Percentiles rank a stretch among this genome's conserved stretches.
Evolutionary conservation across 2,329 filamentous ascomycete species (phyloP).

Genomic region (Fusarium sp.): DNA sequence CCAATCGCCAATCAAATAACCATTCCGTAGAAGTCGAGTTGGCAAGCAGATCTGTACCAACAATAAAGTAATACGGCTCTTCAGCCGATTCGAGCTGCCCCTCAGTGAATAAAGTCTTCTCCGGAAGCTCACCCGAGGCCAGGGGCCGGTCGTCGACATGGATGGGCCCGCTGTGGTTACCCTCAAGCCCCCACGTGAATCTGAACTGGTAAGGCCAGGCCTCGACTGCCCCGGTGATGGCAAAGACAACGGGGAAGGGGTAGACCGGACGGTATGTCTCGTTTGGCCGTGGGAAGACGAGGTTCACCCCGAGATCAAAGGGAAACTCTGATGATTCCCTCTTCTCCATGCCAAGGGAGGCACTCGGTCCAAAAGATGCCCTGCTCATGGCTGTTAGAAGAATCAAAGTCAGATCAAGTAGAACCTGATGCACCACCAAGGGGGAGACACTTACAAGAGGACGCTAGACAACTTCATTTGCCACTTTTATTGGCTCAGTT

Average conservation of each 20-base stretch:
- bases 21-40: neutral
- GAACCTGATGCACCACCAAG: neutral
- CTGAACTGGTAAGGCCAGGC: neutral
- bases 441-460: neutral
- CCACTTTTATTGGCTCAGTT: neutral
- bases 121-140: neutral
- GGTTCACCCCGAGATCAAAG: neutral
- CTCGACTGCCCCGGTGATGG: neutral
- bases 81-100: neutral
- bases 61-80: neutral
- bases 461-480: neutral
- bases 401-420: neutral
- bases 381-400: neutral
- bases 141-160: neutral
- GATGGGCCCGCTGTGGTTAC: neutral
- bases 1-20: neutral
- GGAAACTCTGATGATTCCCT: neutral
- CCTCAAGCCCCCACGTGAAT: neutral
- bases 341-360: neutral
- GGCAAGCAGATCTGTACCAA: neutral
- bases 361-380: neutral
- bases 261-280: neutral
- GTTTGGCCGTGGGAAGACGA: neutral
- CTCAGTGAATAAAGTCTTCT: neutral
- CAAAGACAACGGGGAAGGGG: neutral